These are phyloP conservation scores for Aspergillus eucalypticola DNA, from an alignment of 2,329 filamentous ascomycete species.

Conservation along the genomic window DNA sequence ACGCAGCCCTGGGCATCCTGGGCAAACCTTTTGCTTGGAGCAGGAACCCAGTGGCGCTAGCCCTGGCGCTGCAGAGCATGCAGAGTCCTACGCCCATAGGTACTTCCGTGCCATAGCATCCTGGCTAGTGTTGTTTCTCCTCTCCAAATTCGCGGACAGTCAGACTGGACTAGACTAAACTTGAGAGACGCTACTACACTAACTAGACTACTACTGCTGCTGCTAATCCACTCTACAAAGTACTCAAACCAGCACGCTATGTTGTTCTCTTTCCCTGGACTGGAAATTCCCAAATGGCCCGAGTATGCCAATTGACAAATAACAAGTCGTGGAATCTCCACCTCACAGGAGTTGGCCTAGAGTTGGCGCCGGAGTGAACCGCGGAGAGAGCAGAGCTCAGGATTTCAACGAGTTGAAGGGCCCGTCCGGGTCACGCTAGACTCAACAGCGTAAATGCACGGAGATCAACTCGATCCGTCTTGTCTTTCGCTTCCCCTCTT, in stretches of 20 bases:
- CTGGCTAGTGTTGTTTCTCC: no score
- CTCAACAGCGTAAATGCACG: constrained; percentile 10
- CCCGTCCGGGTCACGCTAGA: constrained; percentile 9
- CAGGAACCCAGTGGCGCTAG: background rate
- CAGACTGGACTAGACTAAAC: no score
- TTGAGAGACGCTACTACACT: no score
- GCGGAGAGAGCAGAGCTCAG: background rate
- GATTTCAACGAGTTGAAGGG: background rate
- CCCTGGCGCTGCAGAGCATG: no score
- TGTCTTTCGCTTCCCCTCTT: background rate
- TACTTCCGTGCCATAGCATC: background rate
- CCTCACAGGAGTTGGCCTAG: background rate
- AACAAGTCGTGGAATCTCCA: background rate
- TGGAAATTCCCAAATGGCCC: background rate
- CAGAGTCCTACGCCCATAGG: background rate
- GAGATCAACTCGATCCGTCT: constrained; percentile 5
- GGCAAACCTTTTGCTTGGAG: background rate
- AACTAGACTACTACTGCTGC: no score
- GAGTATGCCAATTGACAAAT: background rate
- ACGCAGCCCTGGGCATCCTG: background rate
- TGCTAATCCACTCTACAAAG: no score
- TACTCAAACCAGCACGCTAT: background rate
- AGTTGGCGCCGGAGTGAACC: constrained; percentile 5
- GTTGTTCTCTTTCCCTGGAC: background rate
- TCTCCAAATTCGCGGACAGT: no score